Conservation (phyloP, 495 filamentous ascomycete genomes). For the Penicillium dipodomyicola region DNA sequence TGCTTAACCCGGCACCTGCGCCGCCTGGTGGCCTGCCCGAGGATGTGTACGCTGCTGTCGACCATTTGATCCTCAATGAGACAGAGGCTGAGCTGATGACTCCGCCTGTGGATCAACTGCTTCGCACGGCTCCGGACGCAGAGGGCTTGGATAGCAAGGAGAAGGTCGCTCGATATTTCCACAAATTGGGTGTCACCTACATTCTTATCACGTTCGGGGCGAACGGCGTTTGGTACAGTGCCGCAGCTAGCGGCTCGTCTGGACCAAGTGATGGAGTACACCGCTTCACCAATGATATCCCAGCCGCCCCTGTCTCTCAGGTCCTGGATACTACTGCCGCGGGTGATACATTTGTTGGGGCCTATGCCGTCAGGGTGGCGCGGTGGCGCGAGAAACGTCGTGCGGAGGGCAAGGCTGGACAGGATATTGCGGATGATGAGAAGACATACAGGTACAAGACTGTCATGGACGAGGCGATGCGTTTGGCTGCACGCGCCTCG, state of each 20-base stretch:
- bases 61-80: constrained; percentile 86
- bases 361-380: constrained; percentile 69
- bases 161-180: constrained; percentile 56
- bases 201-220: constrained; percentile 81
- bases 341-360: constrained; percentile 91
- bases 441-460: constrained; percentile 44
- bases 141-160: constrained; percentile 48
- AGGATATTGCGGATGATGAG: constrained; percentile 39
- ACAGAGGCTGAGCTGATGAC: constrained; percentile 78
- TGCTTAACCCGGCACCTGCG: constrained; percentile 87
- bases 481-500: constrained; percentile 68
- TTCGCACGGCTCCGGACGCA: constrained; percentile 37
- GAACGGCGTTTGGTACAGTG: constrained; percentile 66
- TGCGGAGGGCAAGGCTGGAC: constrained; percentile 32
- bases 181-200: constrained; percentile 65
- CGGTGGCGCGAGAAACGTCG: constrained; percentile 41
- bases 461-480: constrained; percentile 59
- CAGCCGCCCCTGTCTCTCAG: constrained; percentile 56
- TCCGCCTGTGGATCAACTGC: constrained; percentile 36
- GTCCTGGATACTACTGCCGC: constrained; percentile 94
- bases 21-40: constrained; percentile 59
- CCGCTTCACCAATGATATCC: constrained; percentile 42
- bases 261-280: constrained; percentile 35
- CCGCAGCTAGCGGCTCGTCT: constrained; percentile 36
- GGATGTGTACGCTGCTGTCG: constrained; percentile 64